Conservation (phyloP, 1,284 basidiomycete species). For the Ganoderma lingzhi region DNA sequence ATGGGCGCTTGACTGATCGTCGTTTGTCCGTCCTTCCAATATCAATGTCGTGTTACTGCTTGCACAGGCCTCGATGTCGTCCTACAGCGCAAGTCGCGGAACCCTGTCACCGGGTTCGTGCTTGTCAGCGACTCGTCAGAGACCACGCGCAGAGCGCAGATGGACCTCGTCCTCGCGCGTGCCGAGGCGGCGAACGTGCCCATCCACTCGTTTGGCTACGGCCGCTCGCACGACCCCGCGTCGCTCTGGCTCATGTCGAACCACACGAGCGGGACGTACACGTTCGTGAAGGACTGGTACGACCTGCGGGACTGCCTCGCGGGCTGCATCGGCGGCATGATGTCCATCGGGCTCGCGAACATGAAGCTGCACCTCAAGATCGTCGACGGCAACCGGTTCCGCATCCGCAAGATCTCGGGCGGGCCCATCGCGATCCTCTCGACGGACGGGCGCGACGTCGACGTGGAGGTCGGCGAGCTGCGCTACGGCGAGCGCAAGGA, state of each 20-base stretch:
- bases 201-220: constrained; percentile 97
- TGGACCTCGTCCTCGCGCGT: constrained; percentile 96
- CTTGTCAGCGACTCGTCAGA: constrained; percentile 93
- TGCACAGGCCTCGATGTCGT: constrained; percentile 88
- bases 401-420: constrained; percentile 90
- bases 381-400: constrained; percentile 84
- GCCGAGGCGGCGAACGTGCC: constrained; percentile 96
- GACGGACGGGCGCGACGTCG: constrained; percentile 90
- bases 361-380: constrained; percentile 94
- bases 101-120: constrained; percentile 90
- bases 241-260: constrained; percentile 99
- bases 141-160: constrained; percentile 93
- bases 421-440: constrained; percentile 85
- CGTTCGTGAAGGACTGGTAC: constrained; percentile 96
- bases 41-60: not conserved
- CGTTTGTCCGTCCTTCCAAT: not conserved
- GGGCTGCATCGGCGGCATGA: constrained; percentile 93
- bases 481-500: constrained; percentile 93
- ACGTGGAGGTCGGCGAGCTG: constrained; percentile 94
- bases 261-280: constrained; percentile 97
- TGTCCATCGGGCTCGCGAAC: constrained; percentile 88
- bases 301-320: constrained; percentile 89
- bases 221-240: constrained; percentile 94
- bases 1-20: constrained; percentile 18
- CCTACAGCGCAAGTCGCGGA: constrained; percentile 91